Conservation (phyloP, 139 green algal genomes). For the Axilococcus clingmanii region DNA sequence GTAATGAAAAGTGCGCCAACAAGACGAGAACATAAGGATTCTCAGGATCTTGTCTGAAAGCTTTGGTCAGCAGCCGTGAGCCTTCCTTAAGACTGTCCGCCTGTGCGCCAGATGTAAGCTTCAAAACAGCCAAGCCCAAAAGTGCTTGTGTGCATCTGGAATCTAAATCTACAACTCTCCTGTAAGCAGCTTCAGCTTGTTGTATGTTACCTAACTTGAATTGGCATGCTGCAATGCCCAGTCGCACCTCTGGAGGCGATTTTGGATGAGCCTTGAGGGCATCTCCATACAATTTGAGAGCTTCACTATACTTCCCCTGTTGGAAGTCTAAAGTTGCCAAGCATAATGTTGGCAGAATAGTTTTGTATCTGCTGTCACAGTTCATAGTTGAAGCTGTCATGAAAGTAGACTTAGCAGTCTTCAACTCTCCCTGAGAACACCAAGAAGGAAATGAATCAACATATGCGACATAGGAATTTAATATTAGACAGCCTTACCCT, state of each 20-base stretch:
- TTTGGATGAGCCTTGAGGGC: constrained; percentile 52
- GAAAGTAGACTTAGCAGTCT: neutral
- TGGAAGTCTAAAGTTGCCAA: constrained; percentile 44
- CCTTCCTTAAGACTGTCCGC: constrained; percentile 53
- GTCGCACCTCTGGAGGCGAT: constrained; percentile 65
- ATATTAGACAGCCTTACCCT: no score
- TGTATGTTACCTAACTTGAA: constrained; percentile 49
- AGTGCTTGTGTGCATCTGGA: constrained; percentile 56
- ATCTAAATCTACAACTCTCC: constrained; percentile 62
- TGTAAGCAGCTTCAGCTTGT: constrained; percentile 45
- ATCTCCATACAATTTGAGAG: constrained; percentile 46
- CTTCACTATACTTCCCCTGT: constrained; percentile 42
- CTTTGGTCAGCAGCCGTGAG: constrained; percentile 52
- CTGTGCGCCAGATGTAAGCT: constrained; percentile 1
- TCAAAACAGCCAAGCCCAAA: constrained; percentile 58
- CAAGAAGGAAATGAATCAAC: no score
- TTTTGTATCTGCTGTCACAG: no score
- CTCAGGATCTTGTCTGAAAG: constrained; percentile 58
- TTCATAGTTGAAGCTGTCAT: constrained; percentile 23
- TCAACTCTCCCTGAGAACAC: neutral
- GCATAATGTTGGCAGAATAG: constrained; percentile 22
- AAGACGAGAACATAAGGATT: constrained; percentile 45
- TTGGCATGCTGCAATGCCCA: constrained; percentile 71
- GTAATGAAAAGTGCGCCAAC: constrained; percentile 63
- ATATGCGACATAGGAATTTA: no score